Conservation (phyloP, 495 filamentous ascomycete species). For the Xylona heveae region DNA sequence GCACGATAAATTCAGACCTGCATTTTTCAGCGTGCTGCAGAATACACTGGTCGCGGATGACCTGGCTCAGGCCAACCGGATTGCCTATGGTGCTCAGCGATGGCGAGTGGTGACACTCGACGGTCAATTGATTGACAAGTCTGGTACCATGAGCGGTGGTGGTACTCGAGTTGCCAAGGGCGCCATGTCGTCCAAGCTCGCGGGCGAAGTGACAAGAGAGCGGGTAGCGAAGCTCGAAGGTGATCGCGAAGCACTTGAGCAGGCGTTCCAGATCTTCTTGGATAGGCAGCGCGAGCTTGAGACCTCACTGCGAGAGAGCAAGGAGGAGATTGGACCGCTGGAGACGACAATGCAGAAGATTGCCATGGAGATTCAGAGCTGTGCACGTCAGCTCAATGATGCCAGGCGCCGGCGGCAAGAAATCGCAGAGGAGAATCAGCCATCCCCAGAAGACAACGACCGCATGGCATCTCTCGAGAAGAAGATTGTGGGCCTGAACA, state of each 20-base stretch:
- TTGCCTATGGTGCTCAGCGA: conserved; percentile 77
- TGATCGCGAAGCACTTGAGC: conserved; percentile 69
- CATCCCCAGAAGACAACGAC: conserved; percentile 53
- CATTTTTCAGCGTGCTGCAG: conserved; percentile 83
- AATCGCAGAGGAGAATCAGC: conserved; percentile 54
- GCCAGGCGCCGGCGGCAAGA: conserved; percentile 67
- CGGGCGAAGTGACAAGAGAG: conserved; percentile 64
- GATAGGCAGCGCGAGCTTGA: conserved; percentile 62
- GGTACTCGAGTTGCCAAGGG: conserved; percentile 73
- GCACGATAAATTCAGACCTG: conserved; percentile 66
- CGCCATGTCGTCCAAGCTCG: conserved; percentile 87
- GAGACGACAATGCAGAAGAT: conserved; percentile 89
- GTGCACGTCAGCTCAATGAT: conserved; percentile 65
- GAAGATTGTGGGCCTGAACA: conserved; percentile 49
- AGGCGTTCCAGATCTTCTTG: conserved; percentile 58
- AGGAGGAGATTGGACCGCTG: conserved; percentile 63
- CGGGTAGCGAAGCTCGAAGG: conserved; percentile 69
- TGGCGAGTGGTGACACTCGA: conserved; percentile 94
- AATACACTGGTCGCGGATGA: conserved; percentile 89
- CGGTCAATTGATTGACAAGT: conserved; percentile 89
- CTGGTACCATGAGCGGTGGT: conserved; percentile 95
- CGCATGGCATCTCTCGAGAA: conserved; percentile 49
- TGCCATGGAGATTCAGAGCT: conserved; percentile 69
- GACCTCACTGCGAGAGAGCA: conserved; percentile 41
- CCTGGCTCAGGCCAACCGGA: conserved; percentile 80